Conservation (phyloP, 129 eudicot genomes). For the Ambrosia trifida region DNA sequence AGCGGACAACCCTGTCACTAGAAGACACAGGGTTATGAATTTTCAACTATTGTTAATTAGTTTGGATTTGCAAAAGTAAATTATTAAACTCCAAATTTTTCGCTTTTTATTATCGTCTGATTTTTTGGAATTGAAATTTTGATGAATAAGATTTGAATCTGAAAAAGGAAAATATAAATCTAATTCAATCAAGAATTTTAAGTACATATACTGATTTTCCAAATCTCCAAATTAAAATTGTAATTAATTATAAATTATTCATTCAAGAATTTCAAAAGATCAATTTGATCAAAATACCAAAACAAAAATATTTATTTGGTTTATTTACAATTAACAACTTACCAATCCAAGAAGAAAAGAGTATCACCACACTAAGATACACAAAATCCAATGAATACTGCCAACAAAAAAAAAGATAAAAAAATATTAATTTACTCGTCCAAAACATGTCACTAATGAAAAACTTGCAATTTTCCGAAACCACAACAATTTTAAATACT, state of each 20-base stretch:
- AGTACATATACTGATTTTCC: neutral
- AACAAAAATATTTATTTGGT: neutral
- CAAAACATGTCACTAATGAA: neutral
- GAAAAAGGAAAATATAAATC: too few species aligned
- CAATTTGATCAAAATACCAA: neutral
- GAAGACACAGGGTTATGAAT: neutral
- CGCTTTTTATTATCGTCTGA: neutral
- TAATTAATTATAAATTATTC: neutral
- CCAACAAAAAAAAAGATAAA: slow-evolving; percentile 24
- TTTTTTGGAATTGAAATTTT: too few species aligned
- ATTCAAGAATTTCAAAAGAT: neutral
- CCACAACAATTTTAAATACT: neutral
- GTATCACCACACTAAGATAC: slow-evolving; percentile 83
- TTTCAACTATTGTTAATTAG: too few species aligned
- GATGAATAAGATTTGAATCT: too few species aligned
- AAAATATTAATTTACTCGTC: neutral
- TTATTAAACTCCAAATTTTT: too few species aligned
- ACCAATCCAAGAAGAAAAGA: slow-evolving; percentile 97
- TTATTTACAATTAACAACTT: slow-evolving; percentile 12
- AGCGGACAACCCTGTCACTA: too few species aligned
- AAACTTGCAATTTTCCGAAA: neutral
- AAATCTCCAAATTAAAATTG: neutral
- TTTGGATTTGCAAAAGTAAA: neutral
- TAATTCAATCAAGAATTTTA: neutral
- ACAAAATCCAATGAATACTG: slow-evolving; percentile 98